Evolutionary conservation across 768 basidiomycete species (phyloP).

Genomic region (Agrocybe chaxingu): DNA sequence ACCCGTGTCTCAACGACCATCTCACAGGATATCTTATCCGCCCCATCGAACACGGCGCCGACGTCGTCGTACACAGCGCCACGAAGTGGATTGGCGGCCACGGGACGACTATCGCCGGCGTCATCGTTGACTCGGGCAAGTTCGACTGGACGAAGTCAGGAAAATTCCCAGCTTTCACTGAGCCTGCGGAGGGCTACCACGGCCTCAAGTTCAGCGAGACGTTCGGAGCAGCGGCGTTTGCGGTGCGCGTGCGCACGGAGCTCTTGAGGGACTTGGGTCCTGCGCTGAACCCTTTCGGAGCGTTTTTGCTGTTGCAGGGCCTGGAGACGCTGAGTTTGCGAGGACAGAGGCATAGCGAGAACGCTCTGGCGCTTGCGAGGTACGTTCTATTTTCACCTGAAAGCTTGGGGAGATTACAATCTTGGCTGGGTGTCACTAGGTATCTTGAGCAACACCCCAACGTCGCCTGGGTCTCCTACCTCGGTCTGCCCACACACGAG

Average conservation of each 20-base stretch:
- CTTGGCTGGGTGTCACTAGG: constrained; percentile 13
- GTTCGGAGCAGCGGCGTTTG: constrained; percentile 64
- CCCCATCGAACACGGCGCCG: constrained; percentile 73
- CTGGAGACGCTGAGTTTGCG: constrained; percentile 75
- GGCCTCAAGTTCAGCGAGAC: constrained; percentile 64
- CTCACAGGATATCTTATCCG: constrained; percentile 54
- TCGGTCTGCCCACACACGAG: constrained; percentile 61
- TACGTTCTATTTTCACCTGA: constrained; percentile 17
- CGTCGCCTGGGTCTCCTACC: constrained; percentile 77
- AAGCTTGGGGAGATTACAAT: background rate
- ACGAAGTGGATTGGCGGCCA: constrained; percentile 88
- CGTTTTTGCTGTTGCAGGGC: constrained; percentile 75
- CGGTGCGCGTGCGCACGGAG: constrained; percentile 61
- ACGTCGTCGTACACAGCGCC: constrained; percentile 76
- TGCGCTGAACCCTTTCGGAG: constrained; percentile 64
- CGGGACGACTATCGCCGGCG: constrained; percentile 76
- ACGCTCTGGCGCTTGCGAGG: constrained; percentile 66
- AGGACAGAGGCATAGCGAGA: constrained; percentile 66
- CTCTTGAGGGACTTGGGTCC: constrained; percentile 68
- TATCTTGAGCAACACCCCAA: constrained; percentile 64
- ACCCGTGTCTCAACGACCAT: constrained; percentile 11
- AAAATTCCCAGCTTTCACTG: constrained; percentile 71
- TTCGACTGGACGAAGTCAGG: constrained; percentile 72
- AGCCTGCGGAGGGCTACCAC: constrained; percentile 74
- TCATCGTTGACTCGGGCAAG: constrained; percentile 70